These are phyloP conservation scores for Skeletonema grethae DNA, from an alignment of 108 stramenopile species.

Conservation along the genomic window DNA sequence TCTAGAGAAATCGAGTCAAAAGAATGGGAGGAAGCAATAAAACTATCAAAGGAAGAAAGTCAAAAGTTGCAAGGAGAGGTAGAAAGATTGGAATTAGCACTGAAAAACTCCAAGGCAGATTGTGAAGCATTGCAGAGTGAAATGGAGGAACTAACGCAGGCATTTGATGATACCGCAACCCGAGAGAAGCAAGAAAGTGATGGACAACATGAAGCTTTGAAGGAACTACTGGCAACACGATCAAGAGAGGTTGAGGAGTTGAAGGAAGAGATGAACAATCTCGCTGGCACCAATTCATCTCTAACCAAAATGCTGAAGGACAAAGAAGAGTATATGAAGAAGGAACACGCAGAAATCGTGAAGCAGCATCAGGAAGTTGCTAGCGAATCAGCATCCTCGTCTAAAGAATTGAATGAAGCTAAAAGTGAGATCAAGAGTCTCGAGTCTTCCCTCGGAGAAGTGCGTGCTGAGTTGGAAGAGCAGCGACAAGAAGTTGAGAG, in stretches of 20 bases:
- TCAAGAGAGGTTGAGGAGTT: constrained; percentile 48
- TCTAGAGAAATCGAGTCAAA: constrained; percentile 53
- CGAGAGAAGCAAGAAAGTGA: constrained; percentile 28
- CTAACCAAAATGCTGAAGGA: constrained; percentile 27
- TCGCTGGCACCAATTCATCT: constrained; percentile 33
- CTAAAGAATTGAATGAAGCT: constrained; percentile 52
- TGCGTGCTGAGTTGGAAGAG: constrained; percentile 28
- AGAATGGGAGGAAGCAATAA: constrained; percentile 52
- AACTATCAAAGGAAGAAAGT: constrained; percentile 32
- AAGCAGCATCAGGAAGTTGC: constrained; percentile 54
- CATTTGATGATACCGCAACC: constrained; percentile 70
- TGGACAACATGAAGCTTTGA: constrained; percentile 26
- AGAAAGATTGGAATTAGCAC: constrained; percentile 59
- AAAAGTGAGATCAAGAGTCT: constrained; percentile 58
- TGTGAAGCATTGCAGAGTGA: constrained; percentile 62
- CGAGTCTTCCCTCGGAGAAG: constrained; percentile 60
- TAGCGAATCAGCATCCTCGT: constrained; percentile 40
- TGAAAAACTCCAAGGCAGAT: constrained; percentile 77
- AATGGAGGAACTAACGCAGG: constrained; percentile 70
- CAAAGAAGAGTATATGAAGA: constrained; percentile 17
- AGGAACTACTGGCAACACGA: constrained; percentile 47
- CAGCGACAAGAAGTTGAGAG: constrained; percentile 65
- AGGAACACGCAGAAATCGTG: constrained; percentile 43
- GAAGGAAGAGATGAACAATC: constrained; percentile 43
- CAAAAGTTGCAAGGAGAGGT: constrained; percentile 58